Evolutionary conservation across 108 stramenopile species (phyloP), one percentile per base, ranked within the genome.

Genomic region (Cyclotella choctawhatcheeana): DNA sequence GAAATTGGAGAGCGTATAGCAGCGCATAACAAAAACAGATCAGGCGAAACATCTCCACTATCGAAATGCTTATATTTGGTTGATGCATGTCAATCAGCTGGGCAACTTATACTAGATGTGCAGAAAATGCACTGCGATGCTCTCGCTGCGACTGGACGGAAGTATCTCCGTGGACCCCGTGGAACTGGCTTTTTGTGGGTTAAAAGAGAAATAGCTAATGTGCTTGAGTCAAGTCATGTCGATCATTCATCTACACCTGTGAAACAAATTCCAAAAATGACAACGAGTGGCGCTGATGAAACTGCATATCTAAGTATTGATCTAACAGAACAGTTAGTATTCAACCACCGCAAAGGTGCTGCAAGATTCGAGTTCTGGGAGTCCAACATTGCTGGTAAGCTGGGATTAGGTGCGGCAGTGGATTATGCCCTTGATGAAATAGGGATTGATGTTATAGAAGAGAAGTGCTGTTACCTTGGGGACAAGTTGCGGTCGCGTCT

Each of bases 111-210:
- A 12, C 81, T 94, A 0, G 55, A 92, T 76, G 90, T 90, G 2
- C 55, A 62, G 32, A 47, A 72, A 4, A 82, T 94, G 30, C 47
- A 76, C 10, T 90, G 89, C 55, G 86, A 94, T 53, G 88, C 78
- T 24, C 44, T 90, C 33, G 70, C 82, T 14, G 90, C 88, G 0
- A 93, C 93, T 25, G 93, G 93, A 21, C 76, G 93, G 24, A 94
- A 94, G 66, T 94, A 85, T 73, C 68, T 94, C 1, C 71, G 90
- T 34, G 93, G 89, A 13, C 93, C 93, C 0, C 79, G 93, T 20
- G 93, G 93, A 10, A 94, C 89, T 8, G 93, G 93, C n/a, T 92
- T 94, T 71, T 67, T 94, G 12, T 94, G 83, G 65, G 37, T 90
- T 27, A 37, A 73, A 17, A 50, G 40, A 12, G 58, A 64, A 5